Conservation (phyloP, 202 grass and related monocot genomes). For the Bolboschoenoplectus hybrid region DNA sequence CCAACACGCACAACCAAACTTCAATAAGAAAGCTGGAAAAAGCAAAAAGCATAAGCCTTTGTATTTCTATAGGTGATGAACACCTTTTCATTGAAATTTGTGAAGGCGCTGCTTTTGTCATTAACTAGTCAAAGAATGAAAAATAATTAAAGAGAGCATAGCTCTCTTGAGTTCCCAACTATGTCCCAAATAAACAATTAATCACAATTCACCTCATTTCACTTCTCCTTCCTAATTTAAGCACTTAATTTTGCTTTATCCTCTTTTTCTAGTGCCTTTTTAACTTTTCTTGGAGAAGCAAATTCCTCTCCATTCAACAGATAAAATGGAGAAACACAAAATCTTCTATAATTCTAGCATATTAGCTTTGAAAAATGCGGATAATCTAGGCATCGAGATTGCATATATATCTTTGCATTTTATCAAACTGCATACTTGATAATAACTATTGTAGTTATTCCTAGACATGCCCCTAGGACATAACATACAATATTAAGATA, state of each 20-base stretch:
- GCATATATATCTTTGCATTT: background rate
- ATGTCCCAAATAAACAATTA: conserved; percentile 30
- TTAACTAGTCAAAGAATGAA: conserved; percentile 35
- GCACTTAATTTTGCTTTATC: conserved; percentile 28
- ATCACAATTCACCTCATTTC: background rate
- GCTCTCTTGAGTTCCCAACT: conserved; percentile 42
- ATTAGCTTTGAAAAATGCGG: background rate
- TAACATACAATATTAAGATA: background rate
- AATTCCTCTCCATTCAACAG: conserved; percentile 28
- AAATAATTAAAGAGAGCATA: background rate
- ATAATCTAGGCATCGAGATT: background rate
- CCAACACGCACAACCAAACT: conserved; percentile 10
- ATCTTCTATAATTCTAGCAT: conserved; percentile 8
- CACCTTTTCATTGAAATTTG: conserved; percentile 30
- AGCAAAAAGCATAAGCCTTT: conserved; percentile 7
- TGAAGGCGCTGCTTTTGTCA: conserved; percentile 26
- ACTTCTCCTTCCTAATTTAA: conserved; percentile 20
- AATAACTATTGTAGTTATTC: background rate
- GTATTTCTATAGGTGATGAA: background rate
- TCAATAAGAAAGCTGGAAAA: background rate
- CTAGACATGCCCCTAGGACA: background rate
- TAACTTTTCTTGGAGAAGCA: conserved; percentile 25
- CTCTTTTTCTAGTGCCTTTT: conserved; percentile 17
- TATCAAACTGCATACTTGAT: background rate
- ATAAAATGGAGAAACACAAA: background rate